phyloP scores from a whole-genome alignment of 305 asterid species.

The Fraxinus latifolia region DNA sequence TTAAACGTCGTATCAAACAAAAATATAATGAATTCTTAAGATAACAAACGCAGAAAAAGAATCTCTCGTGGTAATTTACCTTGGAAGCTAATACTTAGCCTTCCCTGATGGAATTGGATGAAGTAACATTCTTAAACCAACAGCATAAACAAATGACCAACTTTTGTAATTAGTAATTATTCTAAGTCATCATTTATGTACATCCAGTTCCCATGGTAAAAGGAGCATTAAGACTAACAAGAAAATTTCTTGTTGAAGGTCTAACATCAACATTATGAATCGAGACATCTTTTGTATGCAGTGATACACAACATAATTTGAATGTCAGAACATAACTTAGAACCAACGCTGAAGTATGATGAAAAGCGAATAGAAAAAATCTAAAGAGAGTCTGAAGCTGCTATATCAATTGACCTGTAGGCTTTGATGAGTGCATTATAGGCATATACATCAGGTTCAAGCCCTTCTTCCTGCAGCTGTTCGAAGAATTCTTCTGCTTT shows the following conservation, averaged over 20 bases:
- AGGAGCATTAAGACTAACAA: background rate
- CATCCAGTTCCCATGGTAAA: background rate
- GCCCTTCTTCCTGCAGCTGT: slow-evolving; percentile 72
- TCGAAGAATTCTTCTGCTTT: slow-evolving; percentile 82
- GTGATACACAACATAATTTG: background rate
- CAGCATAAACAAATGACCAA: background rate
- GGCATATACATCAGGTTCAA: slow-evolving; percentile 78
- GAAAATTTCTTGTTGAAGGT: background rate
- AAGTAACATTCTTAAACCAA: background rate
- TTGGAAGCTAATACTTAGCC: background rate
- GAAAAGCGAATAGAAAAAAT: background rate
- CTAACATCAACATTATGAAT: background rate
- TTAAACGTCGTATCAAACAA: background rate
- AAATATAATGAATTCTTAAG: background rate
- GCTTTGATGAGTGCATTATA: slow-evolving; percentile 89
- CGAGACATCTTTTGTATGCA: background rate
- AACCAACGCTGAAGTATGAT: background rate
- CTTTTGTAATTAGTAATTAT: background rate
- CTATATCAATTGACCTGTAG: slow-evolving; percentile 52
- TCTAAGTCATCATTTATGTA: background rate
- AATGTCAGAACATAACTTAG: background rate
- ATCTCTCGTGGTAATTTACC: background rate
- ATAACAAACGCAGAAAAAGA: background rate
- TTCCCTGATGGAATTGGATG: background rate
- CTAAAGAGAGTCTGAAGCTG: background rate